phyloP scores from a whole-genome alignment of 2,329 filamentous ascomycete genomes.

The Colletotrichum somersetense region DNA sequence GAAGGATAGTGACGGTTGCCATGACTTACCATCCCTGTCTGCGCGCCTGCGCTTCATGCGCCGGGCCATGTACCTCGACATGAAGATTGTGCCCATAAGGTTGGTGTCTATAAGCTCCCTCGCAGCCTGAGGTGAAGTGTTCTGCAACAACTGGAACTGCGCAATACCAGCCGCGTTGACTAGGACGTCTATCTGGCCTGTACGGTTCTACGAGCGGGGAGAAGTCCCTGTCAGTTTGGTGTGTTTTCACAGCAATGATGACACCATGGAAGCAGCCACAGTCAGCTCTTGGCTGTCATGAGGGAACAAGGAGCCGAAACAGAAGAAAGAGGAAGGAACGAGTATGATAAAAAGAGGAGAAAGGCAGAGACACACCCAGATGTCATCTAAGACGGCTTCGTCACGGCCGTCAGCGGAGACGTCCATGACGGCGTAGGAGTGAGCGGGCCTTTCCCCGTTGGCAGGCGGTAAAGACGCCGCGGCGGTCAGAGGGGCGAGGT shows the following conservation, averaged over 20 bases:
- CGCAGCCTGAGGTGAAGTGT: constrained; percentile 64
- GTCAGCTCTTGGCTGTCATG: not conserved
- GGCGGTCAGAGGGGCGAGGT: constrained; percentile 43
- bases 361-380: constrained; percentile 37
- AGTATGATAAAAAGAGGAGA: not conserved
- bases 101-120: constrained; percentile 76
- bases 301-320: not conserved
- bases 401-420: constrained; percentile 36
- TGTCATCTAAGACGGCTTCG: constrained; percentile 36
- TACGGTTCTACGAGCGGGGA: constrained; percentile 25
- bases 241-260: not conserved
- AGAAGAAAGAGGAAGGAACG: not conserved
- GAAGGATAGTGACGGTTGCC: constrained; percentile 1
- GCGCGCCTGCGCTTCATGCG: constrained; percentile 56
- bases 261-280: not conserved
- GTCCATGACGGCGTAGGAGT: constrained; percentile 42
- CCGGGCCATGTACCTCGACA: constrained; percentile 66
- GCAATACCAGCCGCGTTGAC: constrained; percentile 85
- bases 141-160: constrained; percentile 73
- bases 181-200: constrained; percentile 65
- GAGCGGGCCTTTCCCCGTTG: constrained; percentile 9
- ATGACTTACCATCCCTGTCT: constrained; percentile 45
- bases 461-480: not conserved
- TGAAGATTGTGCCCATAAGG: constrained; percentile 73
- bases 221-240: constrained; percentile 15